These are phyloP conservation scores for Salix arbutifolia DNA, from an alignment of 345 rosid species.

Conservation along the genomic window DNA sequence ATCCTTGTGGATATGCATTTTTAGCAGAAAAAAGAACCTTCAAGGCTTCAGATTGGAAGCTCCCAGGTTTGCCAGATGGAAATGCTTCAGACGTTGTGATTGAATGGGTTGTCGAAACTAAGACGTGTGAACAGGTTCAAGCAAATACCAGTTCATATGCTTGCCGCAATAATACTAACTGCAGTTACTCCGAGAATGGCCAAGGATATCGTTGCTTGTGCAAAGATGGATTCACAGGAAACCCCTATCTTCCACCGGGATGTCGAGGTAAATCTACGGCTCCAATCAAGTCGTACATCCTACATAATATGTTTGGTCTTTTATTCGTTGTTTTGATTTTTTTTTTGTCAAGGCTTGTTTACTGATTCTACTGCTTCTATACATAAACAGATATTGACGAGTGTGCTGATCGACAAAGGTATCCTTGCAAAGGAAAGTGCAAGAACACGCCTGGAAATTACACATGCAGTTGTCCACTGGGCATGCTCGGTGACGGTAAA, in stretches of 20 bases:
- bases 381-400: conserved; percentile 14
- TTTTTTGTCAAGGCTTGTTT: neutral
- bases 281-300: no score
- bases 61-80: neutral
- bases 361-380: no score
- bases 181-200: conserved; percentile 1
- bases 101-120: conserved; percentile 14
- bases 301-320: neutral
- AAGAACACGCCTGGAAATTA: conserved; percentile 12
- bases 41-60: neutral
- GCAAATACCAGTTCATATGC: neutral
- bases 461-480: conserved; percentile 19
- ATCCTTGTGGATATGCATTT: conserved; percentile 19
- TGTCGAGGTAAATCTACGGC: conserved; percentile 11
- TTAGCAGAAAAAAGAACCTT: conserved; percentile 14
- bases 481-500: conserved; percentile 21
- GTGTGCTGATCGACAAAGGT: neutral
- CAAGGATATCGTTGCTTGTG: conserved; percentile 17
- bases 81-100: neutral
- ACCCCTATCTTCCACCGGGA: conserved; percentile 14
- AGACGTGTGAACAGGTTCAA: neutral
- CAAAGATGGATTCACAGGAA: conserved; percentile 19
- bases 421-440: conserved; percentile 16
- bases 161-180: conserved; percentile 10
- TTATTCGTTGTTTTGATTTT: neutral